These are phyloP conservation scores for Catenaria anguillulae DNA, from an alignment of 371 early-diverging fungal genomes.

Conservation along the genomic window DNA sequence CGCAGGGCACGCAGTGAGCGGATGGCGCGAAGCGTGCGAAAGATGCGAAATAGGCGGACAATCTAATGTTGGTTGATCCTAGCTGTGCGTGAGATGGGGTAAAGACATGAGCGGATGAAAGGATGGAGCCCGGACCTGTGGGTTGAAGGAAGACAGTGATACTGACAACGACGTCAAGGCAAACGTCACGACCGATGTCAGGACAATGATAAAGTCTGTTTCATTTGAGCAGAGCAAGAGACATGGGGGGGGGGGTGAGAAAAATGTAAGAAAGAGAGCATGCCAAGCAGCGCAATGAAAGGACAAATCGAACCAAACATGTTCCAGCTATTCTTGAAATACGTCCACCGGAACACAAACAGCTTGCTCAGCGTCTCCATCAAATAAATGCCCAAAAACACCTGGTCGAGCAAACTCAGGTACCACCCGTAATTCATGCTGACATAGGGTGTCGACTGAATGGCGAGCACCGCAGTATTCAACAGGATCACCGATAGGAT, in stretches of 20 bases:
- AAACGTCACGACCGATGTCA: conserved; percentile 12
- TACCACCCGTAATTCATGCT: conserved; percentile 7
- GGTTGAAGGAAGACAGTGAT: conserved; percentile 10
- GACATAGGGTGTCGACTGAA: neutral
- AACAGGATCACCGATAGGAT: conserved; percentile 1
- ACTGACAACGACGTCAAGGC: conserved; percentile 11
- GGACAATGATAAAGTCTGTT: conserved; percentile 16
- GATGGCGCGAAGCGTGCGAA: conserved; percentile 14
- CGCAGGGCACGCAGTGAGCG: conserved; percentile 17
- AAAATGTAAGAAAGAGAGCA: neutral
- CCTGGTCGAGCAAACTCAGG: conserved; percentile 6
- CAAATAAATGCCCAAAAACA: conserved; percentile 9
- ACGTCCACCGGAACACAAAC: conserved; percentile 2
- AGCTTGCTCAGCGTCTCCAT: conserved; percentile 8
- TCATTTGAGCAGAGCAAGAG: conserved; percentile 6
- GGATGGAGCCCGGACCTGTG: conserved; percentile 8
- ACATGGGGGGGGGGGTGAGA: neutral
- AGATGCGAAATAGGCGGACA: conserved; percentile 12
- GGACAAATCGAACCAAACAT: conserved; percentile 7
- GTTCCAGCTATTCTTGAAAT: conserved; percentile 10
- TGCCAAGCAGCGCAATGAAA: no score
- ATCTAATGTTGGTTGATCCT: neutral
- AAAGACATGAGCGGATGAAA: no score
- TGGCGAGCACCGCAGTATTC: conserved; percentile 4
- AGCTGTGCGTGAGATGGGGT: neutral